Percentiles rank a stretch among this genome's conserved stretches.
phyloP scores from a whole-genome alignment of 2,329 filamentous ascomycete species.

The Cytospora piceae region DNA sequence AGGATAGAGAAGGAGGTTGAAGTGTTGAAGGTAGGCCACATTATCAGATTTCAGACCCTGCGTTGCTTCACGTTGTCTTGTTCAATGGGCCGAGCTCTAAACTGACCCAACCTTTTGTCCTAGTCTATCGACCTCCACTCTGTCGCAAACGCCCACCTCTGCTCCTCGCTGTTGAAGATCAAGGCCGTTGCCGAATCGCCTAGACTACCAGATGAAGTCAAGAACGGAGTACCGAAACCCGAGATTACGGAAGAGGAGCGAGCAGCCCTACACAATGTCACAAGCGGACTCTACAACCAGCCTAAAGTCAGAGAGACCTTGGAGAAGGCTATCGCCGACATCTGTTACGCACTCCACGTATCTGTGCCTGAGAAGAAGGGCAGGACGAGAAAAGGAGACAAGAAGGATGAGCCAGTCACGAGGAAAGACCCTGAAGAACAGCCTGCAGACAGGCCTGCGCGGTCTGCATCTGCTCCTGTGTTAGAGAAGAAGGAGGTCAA shows the following conservation, averaged over 20 bases:
- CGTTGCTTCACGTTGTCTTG: background rate
- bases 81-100: background rate
- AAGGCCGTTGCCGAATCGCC: conserved; percentile 56
- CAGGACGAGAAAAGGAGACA: conserved; percentile 40
- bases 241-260: conserved; percentile 57
- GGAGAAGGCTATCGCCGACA: conserved; percentile 51
- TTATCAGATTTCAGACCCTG: background rate
- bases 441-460: conserved; percentile 33
- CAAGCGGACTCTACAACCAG: conserved; percentile 59
- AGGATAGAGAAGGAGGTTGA: conserved; percentile 65
- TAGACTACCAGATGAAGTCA: conserved; percentile 54
- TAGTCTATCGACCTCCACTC: conserved; percentile 62
- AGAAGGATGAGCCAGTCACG: conserved; percentile 33
- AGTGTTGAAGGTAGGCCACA: conserved; percentile 55
- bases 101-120: background rate
- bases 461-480: conserved; percentile 24
- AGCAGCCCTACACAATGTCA: conserved; percentile 60
- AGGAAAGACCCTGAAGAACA: conserved; percentile 41
- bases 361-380: conserved; percentile 50
- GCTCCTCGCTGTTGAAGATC: conserved; percentile 57
- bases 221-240: conserved; percentile 52
- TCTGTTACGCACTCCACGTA: conserved; percentile 54
- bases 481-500: conserved; percentile 33
- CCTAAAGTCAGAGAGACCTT: conserved; percentile 54
- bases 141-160: conserved; percentile 59